Conservation (phyloP, 2,329 filamentous ascomycete genomes). For the Ambrosiella cleistominuta region DNA sequence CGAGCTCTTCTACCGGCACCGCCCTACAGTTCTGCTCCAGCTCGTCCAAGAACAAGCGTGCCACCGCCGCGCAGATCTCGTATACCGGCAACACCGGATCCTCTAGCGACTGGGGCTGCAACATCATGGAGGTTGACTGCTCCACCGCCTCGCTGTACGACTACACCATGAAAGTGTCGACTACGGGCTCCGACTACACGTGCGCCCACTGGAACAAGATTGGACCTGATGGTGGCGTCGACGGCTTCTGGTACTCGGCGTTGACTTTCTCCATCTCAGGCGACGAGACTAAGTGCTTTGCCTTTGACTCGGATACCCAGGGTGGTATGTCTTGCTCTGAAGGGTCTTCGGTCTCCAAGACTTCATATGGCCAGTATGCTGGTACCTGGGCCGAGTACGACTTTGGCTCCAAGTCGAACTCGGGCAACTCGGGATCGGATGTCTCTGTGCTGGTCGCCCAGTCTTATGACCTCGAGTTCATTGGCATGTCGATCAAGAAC, state of each 20-base stretch:
- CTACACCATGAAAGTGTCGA: conserved; percentile 26
- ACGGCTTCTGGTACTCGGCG: conserved; percentile 31
- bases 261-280: conserved; percentile 25
- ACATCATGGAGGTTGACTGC: conserved; percentile 29
- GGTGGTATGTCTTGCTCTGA: conserved; percentile 29
- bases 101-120: conserved; percentile 29
- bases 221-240: conserved; percentile 25
- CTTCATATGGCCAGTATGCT: conserved; percentile 24
- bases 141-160: conserved; percentile 24
- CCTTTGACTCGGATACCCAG: conserved; percentile 30
- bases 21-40: conserved; percentile 20
- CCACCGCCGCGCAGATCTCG: conserved; percentile 28
- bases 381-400: conserved; percentile 35
- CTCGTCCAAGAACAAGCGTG: conserved; percentile 25
- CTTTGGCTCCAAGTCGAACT: conserved; percentile 28
- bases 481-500: conserved; percentile 24
- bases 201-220: conserved; percentile 38
- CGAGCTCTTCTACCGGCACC: not conserved
- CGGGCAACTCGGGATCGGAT: conserved; percentile 32
- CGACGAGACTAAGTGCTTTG: conserved; percentile 24
- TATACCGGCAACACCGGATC: conserved; percentile 31
- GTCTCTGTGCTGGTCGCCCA: conserved; percentile 31
- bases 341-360: conserved; percentile 20
- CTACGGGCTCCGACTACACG: conserved; percentile 21
- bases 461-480: conserved; percentile 16